These are phyloP conservation scores for Candida tetrigidarum DNA, from an alignment of 1,139 yeast species.

Conservation along the genomic window DNA sequence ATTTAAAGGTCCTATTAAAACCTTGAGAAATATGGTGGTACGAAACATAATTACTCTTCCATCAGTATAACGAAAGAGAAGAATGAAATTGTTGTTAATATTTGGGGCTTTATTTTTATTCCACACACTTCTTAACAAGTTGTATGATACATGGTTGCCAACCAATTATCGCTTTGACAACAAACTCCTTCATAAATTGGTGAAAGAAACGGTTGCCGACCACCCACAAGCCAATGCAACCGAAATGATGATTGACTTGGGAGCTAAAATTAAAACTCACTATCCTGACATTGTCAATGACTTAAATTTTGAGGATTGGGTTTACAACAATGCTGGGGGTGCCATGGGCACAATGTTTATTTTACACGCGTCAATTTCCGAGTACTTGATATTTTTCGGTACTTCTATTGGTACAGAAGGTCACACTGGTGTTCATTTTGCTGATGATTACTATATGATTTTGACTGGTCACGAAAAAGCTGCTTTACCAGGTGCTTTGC, in stretches of 20 bases:
- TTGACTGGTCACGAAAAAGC: constrained; percentile 79
- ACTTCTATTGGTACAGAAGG: constrained; percentile 94
- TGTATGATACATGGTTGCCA: constrained; percentile 71
- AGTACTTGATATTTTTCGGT: constrained; percentile 88
- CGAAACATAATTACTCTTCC: not conserved
- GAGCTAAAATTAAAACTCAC: constrained; percentile 57
- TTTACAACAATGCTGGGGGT: constrained; percentile 96
- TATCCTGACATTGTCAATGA: constrained; percentile 71
- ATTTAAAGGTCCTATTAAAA: not conserved
- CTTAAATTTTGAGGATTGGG: constrained; percentile 82
- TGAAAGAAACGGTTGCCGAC: constrained; percentile 52
- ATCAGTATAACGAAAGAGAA: not conserved
- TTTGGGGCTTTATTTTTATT: constrained; percentile 23
- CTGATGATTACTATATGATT: constrained; percentile 95
- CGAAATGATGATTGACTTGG: constrained; percentile 62
- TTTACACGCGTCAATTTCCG: constrained; percentile 92
- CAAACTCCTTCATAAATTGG: constrained; percentile 48
- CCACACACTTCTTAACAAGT: constrained; percentile 38
- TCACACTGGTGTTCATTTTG: constrained; percentile 93
- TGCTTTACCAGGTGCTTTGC: constrained; percentile 61
- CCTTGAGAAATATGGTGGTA: not conserved
- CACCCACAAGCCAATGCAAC: constrained; percentile 65
- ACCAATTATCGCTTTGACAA: constrained; percentile 61
- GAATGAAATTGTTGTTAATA: constrained; percentile 19
- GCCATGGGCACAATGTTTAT: constrained; percentile 99